Conservation (phyloP, 2,329 filamentous ascomycete species). For the Microdochium bolleyi region DNA sequence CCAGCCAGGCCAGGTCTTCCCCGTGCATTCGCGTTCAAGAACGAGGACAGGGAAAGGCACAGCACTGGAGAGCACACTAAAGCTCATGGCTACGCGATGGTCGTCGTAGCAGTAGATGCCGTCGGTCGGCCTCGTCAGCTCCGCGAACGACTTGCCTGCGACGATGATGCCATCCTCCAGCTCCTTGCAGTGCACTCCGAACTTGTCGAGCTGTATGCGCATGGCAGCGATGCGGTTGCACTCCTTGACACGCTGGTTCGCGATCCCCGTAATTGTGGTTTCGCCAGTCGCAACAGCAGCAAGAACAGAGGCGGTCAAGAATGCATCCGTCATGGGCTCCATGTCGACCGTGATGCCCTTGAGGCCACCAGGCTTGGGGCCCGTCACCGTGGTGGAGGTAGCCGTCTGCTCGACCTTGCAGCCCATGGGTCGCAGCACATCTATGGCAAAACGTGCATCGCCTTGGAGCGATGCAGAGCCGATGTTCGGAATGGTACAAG, state of each 20-base stretch:
- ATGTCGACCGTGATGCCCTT: constrained; percentile 81
- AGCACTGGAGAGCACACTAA: constrained; percentile 76
- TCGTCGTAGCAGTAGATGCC: constrained; percentile 93
- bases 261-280: constrained; percentile 87
- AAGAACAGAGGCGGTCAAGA: constrained; percentile 87
- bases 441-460: constrained; percentile 87
- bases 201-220: constrained; percentile 90
- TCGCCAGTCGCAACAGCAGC: constrained; percentile 79
- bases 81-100: constrained; percentile 97
- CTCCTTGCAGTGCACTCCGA: constrained; percentile 78
- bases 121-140: constrained; percentile 46
- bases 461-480: constrained; percentile 87
- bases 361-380: constrained; percentile 67
- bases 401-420: constrained; percentile 81
- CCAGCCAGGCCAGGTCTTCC: constrained; percentile 98
- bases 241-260: constrained; percentile 96
- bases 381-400: constrained; percentile 85
- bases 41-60: constrained; percentile 67
- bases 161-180: constrained; percentile 90
- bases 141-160: constrained; percentile 39
- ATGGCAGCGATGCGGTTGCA: constrained; percentile 95
- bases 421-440: constrained; percentile 88
- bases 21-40: constrained; percentile 84
- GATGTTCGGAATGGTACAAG: constrained; percentile 93
- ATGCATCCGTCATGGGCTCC: constrained; percentile 99